A percentile compares a stretch with the other conserved stretches of the same genome.
These are phyloP conservation scores for Takashimella koratensis DNA, from an alignment of 1,284 basidiomycete species.

Conservation along the genomic window DNA sequence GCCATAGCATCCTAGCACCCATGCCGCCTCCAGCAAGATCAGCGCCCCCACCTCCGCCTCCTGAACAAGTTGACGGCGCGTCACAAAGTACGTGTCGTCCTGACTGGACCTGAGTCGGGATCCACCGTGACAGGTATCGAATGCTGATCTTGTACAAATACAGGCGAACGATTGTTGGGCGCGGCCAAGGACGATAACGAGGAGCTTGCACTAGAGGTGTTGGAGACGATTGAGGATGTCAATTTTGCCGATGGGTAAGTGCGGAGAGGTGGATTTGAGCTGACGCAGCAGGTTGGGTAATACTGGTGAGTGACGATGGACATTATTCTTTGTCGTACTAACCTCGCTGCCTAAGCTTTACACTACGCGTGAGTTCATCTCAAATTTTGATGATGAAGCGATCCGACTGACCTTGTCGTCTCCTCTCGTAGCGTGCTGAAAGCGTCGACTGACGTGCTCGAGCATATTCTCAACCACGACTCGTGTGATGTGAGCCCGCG, in stretches of 20 bases:
- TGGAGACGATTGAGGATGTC: constrained; percentile 61
- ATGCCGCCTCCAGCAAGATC: constrained; percentile 24
- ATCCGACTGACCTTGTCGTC: constrained; percentile 6
- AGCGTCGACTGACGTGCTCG: constrained; percentile 63
- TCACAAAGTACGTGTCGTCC: constrained; percentile 37
- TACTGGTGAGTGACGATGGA: constrained; percentile 64
- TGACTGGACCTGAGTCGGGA: no score
- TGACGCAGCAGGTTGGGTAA: constrained; percentile 56
- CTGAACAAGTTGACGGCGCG: constrained; percentile 34
- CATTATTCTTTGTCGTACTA: no score
- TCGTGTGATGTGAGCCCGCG: constrained; percentile 78
- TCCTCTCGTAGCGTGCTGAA: constrained; percentile 37
- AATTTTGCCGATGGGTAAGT: constrained; percentile 73
- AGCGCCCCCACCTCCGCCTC: constrained; percentile 41
- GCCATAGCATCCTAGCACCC: constrained; percentile 7
- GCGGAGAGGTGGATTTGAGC: not conserved
- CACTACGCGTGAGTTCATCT: constrained; percentile 66
- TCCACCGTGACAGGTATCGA: no score
- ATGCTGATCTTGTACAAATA: no score
- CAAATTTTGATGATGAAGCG: not conserved
- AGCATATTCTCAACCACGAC: constrained; percentile 68
- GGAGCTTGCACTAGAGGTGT: constrained; percentile 62
- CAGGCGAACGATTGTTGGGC: constrained; percentile 69
- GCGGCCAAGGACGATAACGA: constrained; percentile 73
- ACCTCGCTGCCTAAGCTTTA: constrained; percentile 56